phyloP scores from a whole-genome alignment of 2,329 filamentous ascomycete species.

The Monosporascus sp. region DNA sequence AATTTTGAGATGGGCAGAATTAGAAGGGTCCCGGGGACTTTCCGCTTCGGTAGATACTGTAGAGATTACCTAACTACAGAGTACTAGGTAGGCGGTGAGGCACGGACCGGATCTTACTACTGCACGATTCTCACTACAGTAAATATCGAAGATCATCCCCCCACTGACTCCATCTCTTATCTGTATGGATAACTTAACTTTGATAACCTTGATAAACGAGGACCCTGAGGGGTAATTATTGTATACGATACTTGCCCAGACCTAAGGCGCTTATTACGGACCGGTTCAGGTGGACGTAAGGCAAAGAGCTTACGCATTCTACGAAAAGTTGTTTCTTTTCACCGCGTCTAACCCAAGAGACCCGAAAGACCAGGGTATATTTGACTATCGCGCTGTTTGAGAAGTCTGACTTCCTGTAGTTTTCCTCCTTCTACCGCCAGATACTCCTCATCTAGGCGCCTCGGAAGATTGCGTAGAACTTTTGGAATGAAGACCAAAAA shows the following conservation, averaged over 20 bases:
- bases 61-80: no score
- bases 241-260: no score
- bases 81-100: slow-evolving; percentile 8
- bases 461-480: slow-evolving; percentile 10
- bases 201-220: background rate
- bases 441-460: slow-evolving; percentile 19
- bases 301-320: no score
- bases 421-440: slow-evolving; percentile 20
- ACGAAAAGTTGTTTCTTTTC: no score
- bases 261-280: no score
- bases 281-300: no score
- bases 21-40: slow-evolving; percentile 3
- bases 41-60: no score
- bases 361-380: background rate
- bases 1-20: slow-evolving; percentile 21
- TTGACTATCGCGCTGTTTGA: background rate
- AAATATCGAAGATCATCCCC: background rate
- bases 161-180: no score
- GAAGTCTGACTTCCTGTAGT: slow-evolving; percentile 11
- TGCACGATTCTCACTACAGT: background rate
- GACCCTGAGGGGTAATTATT: no score
- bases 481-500: slow-evolving; percentile 9
- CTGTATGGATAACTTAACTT: background rate
- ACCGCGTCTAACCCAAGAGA: no score
- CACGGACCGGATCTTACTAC: background rate